Conservation (phyloP, 2,329 filamentous ascomycete genomes). For the Colletotrichum sp. region DNA sequence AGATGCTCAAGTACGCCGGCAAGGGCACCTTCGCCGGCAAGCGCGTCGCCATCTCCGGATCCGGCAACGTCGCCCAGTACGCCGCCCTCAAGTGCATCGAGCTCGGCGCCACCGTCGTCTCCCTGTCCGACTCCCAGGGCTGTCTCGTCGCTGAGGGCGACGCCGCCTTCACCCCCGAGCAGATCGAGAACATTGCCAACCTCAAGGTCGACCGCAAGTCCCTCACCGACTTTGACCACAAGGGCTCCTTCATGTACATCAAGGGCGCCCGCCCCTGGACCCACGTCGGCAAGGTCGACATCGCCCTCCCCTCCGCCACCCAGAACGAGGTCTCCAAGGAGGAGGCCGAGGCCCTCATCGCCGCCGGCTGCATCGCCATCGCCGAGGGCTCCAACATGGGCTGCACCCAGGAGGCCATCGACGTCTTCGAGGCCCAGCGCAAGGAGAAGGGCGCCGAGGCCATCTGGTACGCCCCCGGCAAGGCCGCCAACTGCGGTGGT, state of each 20-base stretch:
- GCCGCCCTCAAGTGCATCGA: conserved; percentile 96
- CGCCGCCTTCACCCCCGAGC: conserved; percentile 75
- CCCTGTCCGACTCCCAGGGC: conserved; percentile 92
- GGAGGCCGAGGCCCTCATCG: conserved; percentile 83
- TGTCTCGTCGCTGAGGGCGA: conserved; percentile 75
- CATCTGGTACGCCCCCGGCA: conserved; percentile 96
- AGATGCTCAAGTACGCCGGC: conserved; percentile 94
- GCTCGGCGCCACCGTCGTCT: conserved; percentile 90
- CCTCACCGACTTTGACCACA: conserved; percentile 72
- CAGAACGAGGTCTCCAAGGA: conserved; percentile 97
- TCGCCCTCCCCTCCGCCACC: conserved; percentile 90
- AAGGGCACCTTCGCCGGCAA: conserved; percentile 88
- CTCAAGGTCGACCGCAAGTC: conserved; percentile 89
- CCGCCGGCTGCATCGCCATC: conserved; percentile 79
- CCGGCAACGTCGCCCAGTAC: conserved; percentile 97
- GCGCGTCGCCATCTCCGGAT: conserved; percentile 93
- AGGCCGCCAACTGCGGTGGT: conserved; percentile 97
- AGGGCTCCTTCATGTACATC: conserved; percentile 81
- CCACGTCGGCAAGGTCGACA: conserved; percentile 86
- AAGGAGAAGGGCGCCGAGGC: conserved; percentile 69
- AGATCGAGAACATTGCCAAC: conserved; percentile 77
- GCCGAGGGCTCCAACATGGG: conserved; percentile 99
- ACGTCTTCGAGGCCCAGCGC: conserved; percentile 84
- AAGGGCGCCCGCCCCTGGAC: conserved; percentile 88
- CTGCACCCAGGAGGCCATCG: conserved; percentile 93